phyloP scores from a whole-genome alignment of 257 asterid species.

The Schizonepeta tenuifolia region DNA sequence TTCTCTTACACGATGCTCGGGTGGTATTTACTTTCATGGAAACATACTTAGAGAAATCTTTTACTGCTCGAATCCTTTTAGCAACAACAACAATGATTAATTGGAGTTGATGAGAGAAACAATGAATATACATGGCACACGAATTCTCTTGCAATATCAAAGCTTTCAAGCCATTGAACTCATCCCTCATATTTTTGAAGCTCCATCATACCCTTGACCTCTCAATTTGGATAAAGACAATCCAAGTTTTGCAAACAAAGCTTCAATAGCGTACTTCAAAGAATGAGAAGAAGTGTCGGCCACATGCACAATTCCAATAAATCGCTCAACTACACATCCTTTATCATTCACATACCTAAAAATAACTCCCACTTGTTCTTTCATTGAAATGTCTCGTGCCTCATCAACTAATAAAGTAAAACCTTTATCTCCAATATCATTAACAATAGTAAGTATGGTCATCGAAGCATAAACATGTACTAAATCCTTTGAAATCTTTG shows the following conservation, averaged over 20 bases:
- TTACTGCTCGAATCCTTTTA: too few relatives aligned
- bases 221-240: not conserved
- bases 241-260: not conserved
- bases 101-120: conserved; percentile 8
- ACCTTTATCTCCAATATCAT: not conserved
- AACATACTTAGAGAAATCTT: too few relatives aligned
- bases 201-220: conserved; percentile 10
- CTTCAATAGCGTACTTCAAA: not conserved
- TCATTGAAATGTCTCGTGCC: not conserved
- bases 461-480: not conserved
- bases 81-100: not conserved
- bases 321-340: not conserved
- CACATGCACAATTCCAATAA: not conserved
- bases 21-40: too few relatives aligned
- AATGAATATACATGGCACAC: not conserved
- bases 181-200: not conserved
- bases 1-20: too few relatives aligned
- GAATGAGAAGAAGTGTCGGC: not conserved
- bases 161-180: too few relatives aligned
- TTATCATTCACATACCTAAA: too few relatives aligned
- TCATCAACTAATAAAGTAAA: not conserved
- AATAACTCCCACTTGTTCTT: not conserved
- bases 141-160: not conserved
- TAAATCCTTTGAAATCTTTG: not conserved
- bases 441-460: not conserved